phyloP scores from a whole-genome alignment of 805 yeast genomes.

The Cyberlindnera mrakii region DNA sequence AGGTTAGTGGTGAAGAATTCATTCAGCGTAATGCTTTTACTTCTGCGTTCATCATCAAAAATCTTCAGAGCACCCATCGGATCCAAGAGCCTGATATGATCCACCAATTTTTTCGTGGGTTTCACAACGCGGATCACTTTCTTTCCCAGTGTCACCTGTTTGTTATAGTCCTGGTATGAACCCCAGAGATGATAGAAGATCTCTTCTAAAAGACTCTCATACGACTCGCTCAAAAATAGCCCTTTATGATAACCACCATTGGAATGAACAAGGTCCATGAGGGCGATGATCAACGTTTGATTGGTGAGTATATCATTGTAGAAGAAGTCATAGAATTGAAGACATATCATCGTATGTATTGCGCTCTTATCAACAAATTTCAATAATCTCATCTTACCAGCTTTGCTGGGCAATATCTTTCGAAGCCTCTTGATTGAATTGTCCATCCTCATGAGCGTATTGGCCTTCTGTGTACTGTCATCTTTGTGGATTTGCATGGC shows the following conservation, averaged over 20 bases:
- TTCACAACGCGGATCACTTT: background rate
- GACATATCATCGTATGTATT: conserved; percentile 2
- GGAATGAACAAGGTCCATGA: conserved; percentile 3
- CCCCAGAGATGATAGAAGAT: conserved; percentile 7
- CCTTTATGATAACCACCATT: conserved; percentile 4
- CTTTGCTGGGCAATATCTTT: background rate
- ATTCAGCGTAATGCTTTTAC: background rate
- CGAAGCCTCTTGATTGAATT: too few species aligned
- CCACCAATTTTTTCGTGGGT: conserved; percentile 1
- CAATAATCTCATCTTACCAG: background rate
- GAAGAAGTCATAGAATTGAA: conserved; percentile 7
- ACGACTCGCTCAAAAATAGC: background rate
- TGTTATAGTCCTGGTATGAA: conserved; percentile 1
- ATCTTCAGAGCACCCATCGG: background rate
- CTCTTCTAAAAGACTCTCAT: background rate
- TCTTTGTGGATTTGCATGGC: too few species aligned
- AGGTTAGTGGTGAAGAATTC: conserved; percentile 1
- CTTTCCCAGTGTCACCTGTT: background rate
- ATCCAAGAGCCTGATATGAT: conserved; percentile 1
- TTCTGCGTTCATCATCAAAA: background rate
- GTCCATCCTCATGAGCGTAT: too few species aligned
- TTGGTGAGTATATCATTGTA: background rate
- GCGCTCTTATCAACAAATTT: background rate
- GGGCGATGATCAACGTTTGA: conserved; percentile 1
- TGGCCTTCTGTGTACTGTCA: too few species aligned